Evolutionary conservation across 139 green algal genomes (phyloP), one percentile per base, ranked within the genome.

Genomic region (Chlorella sp.): DNA sequence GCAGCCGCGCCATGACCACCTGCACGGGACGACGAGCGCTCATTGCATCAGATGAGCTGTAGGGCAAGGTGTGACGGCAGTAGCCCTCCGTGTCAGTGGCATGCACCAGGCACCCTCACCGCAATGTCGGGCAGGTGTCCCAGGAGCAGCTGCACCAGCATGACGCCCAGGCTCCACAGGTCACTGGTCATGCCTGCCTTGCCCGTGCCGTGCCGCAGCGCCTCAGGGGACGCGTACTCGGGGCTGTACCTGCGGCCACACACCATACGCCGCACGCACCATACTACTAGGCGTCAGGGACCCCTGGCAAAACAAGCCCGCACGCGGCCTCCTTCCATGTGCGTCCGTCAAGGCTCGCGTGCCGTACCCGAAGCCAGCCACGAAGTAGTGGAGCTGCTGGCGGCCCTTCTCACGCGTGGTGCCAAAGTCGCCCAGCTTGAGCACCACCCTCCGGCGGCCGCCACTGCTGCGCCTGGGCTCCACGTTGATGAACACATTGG

Each of bases 361-460:
- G 24, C 31, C 67, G 42, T 30, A 72, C 67, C 67, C 67, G 29
- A 72, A 72, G 2, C 67, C 67, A 3, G 49, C 34, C 5, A 72
- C 67, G 29, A 72, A 72, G 67, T 72, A 72, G 42, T 72, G 67
- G 17, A 72, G 29, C 27, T 72, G 67, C 36, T 72, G 36, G 31
- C 67, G 36, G 30, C 30, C 49, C 42, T 63, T 65, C 3, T 72
- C 67, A 29, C 67, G 42, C 27, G 49, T 30, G 6, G 67, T 72
- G 4, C 67, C 67, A 3, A 26, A 36, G 27, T 35, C 6, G 62
- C 42, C 42, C 42, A 55, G 42, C 17, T 55, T 55, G 42, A 55
- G 17, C 42, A 55, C 42, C 10, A n/a, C n/a, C n/a, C n/a, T n/a
- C n/a, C n/a, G n/a, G n/a, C n/a, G n/a, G n/a, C n/a, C n/a, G n/a